Conservation (phyloP, 805 yeast genomes). For the Cyberlindnera sargentensis region DNA sequence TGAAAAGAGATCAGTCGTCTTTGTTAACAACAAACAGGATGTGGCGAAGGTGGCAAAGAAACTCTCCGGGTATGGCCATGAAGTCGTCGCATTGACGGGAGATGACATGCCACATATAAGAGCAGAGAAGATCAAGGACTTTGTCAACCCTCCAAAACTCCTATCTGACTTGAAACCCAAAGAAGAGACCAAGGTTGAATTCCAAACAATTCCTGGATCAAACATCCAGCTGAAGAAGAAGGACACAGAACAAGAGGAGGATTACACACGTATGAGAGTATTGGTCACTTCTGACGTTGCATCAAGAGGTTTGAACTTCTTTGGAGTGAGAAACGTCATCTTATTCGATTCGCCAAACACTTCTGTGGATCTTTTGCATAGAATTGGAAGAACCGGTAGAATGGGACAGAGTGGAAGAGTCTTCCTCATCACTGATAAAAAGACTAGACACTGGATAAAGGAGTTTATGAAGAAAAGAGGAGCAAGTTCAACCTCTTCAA, state of each 20-base stretch:
- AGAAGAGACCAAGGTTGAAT: slow-evolving; percentile 6
- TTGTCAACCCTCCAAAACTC: slow-evolving; percentile 52
- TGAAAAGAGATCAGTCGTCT: slow-evolving; percentile 76
- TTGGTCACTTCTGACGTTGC: slow-evolving; percentile 82
- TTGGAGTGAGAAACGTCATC: slow-evolving; percentile 72
- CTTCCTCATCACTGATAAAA: slow-evolving; percentile 64
- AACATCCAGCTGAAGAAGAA: slow-evolving; percentile 24
- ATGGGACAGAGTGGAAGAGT: slow-evolving; percentile 88
- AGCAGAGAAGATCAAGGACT: slow-evolving; percentile 46
- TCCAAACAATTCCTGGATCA: slow-evolving; percentile 26
- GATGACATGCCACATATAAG: slow-evolving; percentile 58
- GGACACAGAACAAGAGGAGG: not conserved
- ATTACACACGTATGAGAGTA: slow-evolving; percentile 44
- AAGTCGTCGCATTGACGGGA: slow-evolving; percentile 62
- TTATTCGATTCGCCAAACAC: slow-evolving; percentile 81
- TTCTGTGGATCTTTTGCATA: slow-evolving; percentile 79
- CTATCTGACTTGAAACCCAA: slow-evolving; percentile 22
- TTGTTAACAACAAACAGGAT: slow-evolving; percentile 69
- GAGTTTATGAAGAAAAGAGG: slow-evolving; percentile 39
- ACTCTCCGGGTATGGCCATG: slow-evolving; percentile 47
- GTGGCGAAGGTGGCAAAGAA: slow-evolving; percentile 52
- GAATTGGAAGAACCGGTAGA: slow-evolving; percentile 93
- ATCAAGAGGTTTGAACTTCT: slow-evolving; percentile 86
- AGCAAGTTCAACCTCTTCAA: not conserved
- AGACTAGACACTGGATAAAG: slow-evolving; percentile 70